A percentile compares a stretch with the other conserved stretches of the same genome.
Conservation (phyloP, 441 rosid genomes). For the Viola pubescens region DNA sequence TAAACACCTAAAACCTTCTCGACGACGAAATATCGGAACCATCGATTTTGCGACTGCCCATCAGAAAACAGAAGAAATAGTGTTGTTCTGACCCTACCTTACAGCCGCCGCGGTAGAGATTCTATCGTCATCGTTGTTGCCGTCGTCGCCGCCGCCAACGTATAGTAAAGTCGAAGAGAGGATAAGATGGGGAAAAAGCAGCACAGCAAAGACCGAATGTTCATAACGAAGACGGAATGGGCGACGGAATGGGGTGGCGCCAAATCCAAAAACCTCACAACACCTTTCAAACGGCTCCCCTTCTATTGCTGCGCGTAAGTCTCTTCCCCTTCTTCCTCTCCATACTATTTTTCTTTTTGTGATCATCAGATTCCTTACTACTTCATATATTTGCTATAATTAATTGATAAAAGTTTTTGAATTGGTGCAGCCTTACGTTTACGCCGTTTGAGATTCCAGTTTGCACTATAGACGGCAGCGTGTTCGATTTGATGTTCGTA, state of each 20-base stretch:
- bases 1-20: too few species aligned
- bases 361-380: not conserved
- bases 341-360: not conserved
- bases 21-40: too few species aligned
- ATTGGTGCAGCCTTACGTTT: conserved; percentile 68
- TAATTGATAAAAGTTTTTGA: not conserved
- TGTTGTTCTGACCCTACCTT: too few species aligned
- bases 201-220: conserved; percentile 93
- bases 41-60: too few species aligned
- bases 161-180: too few species aligned
- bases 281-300: conserved; percentile 93
- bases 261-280: conserved; percentile 60
- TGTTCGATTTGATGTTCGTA: conserved; percentile 74
- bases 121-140: too few species aligned
- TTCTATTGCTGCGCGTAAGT: conserved; percentile 94
- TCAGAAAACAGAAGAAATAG: too few species aligned
- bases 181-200: conserved; percentile 78
- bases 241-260: conserved; percentile 99
- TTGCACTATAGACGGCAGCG: conserved; percentile 78
- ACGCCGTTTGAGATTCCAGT: conserved; percentile 77
- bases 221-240: conserved; percentile 90
- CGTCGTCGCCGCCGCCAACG: too few species aligned
- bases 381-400: too few species aligned
- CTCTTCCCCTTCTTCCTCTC: too few species aligned
- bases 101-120: too few species aligned